Percentiles rank a stretch among this genome's conserved stretches.
phyloP scores from a whole-genome alignment of 306 rosid genomes.

The Neltuma alba region DNA sequence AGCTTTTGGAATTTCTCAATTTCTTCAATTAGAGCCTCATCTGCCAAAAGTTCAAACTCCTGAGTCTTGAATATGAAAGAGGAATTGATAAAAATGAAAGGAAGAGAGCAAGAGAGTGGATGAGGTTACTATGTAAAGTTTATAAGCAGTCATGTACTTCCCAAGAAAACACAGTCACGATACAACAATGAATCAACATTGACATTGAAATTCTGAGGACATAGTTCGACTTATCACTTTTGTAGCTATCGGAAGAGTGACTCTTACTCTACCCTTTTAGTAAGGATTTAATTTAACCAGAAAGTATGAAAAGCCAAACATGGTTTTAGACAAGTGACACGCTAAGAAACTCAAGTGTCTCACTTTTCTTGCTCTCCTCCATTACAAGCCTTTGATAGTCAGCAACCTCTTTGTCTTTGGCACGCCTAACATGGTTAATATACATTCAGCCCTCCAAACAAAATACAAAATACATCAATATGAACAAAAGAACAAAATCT shows the following conservation, averaged over 20 bases:
- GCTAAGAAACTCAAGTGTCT: conserved; percentile 34
- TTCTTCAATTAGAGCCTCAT: conserved; percentile 67
- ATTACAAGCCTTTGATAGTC: conserved; percentile 56
- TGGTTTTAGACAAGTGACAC: conserved; percentile 20
- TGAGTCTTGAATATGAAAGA: conserved; percentile 36
- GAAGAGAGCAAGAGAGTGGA: not conserved
- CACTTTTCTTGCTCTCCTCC: conserved; percentile 73
- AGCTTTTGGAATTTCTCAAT: conserved; percentile 57
- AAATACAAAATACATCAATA: conserved; percentile 7
- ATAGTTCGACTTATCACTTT: too few species aligned
- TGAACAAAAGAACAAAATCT: conserved; percentile 12
- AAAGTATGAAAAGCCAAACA: not conserved
- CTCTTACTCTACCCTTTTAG: conserved; percentile 1
- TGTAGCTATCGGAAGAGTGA: conserved; percentile 29
- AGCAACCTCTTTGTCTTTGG: conserved; percentile 51
- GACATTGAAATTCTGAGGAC: too few species aligned
- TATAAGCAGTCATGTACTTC: conserved; percentile 1
- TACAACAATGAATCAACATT: too few species aligned
- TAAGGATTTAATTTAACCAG: conserved; percentile 16
- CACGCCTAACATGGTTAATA: conserved; percentile 52
- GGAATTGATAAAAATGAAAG: conserved; percentile 11
- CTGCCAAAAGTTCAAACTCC: conserved; percentile 52
- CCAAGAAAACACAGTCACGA: conserved; percentile 32
- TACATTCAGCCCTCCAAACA: conserved; percentile 21
- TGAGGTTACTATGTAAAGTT: conserved; percentile 8